These are phyloP conservation scores for Erodium texanum DNA, from an alignment of 441 rosid species.

Conservation along the genomic window DNA sequence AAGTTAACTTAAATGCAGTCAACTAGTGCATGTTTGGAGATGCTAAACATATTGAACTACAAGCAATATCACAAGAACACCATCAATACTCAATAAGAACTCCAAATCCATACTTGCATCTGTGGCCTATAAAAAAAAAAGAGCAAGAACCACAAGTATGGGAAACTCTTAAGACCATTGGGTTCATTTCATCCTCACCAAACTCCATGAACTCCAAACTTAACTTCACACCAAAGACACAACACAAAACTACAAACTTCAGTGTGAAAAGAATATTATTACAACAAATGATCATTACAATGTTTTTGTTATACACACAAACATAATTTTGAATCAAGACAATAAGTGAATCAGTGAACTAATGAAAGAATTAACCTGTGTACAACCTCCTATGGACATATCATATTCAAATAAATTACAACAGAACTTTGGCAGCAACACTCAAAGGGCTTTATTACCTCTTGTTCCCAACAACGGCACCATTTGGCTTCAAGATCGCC, in stretches of 20 bases:
- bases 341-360: constrained; percentile 3
- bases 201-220: no score
- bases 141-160: no score
- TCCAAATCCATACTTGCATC: neutral
- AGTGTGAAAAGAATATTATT: neutral
- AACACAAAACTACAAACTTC: neutral
- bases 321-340: constrained; percentile 6
- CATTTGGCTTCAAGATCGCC: constrained; percentile 24
- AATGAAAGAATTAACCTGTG: constrained; percentile 16
- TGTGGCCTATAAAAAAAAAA: no score
- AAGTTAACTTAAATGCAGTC: neutral
- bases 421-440: constrained; percentile 27
- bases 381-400: constrained; percentile 17
- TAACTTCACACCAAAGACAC: neutral
- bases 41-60: neutral
- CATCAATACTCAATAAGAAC: neutral
- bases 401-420: constrained; percentile 26
- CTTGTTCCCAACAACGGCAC: no score
- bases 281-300: constrained; percentile 1
- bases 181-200: no score
- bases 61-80: neutral
- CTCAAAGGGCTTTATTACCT: constrained; percentile 32
- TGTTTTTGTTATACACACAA: constrained; percentile 10
- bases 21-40: neutral
- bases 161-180: no score